Evolutionary conservation across 208 protist species (phyloP), one percentile per base, ranked within the genome.

Genomic region (Acanthamoeba sp.): DNA sequence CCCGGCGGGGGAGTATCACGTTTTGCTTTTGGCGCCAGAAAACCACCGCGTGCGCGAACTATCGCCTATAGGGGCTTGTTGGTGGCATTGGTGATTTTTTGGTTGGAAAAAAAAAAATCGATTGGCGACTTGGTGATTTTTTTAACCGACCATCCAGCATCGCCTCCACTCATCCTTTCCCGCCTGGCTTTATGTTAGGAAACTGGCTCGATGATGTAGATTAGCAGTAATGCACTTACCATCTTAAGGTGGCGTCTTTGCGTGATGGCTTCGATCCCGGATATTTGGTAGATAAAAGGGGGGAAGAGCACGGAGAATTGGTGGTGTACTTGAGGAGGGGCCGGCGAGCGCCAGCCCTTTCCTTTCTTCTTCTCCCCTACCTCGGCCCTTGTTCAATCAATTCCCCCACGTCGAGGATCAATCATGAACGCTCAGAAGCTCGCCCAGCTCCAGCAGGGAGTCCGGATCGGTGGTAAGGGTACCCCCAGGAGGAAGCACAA

Each of bases 401-500:
- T 62, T 62, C 55, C 40, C 52, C 12, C 52, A 59, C 24, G 38
- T 59, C 69, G 69, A 36, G 62, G 29, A 69, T 36, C n/a, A 69
- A 90, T 27, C 20, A 90, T 90, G 82, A 71, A 92, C 55, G 59
- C 87, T 32, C 42, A 52, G 18, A 78, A 92, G 48, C 87, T 69
- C 87, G 55, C 87, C 48, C 87, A 57, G 34, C 87, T 76, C 62
- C 62, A 78, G 42, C 42, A 45, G 96, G 96, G 97, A 87, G 98
- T 99, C 27, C 98, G 99, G 95, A 99, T 98, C 9, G 99, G 99
- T 95, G 99, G 99, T 95, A 99, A 99, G 97, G 99, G 99, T 94
- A 98, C 99, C 34, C 95, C 97, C 24, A 95, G 98, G 48, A 95
- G 98, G 62, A 98, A 98, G 97, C 97, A 98, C 90, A 98, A 98